A percentile compares a stretch with the other conserved stretches of the same genome.
These are phyloP conservation scores for Yarrowia osloensis DNA, from an alignment of 805 yeast genomes.

Conservation along the genomic window DNA sequence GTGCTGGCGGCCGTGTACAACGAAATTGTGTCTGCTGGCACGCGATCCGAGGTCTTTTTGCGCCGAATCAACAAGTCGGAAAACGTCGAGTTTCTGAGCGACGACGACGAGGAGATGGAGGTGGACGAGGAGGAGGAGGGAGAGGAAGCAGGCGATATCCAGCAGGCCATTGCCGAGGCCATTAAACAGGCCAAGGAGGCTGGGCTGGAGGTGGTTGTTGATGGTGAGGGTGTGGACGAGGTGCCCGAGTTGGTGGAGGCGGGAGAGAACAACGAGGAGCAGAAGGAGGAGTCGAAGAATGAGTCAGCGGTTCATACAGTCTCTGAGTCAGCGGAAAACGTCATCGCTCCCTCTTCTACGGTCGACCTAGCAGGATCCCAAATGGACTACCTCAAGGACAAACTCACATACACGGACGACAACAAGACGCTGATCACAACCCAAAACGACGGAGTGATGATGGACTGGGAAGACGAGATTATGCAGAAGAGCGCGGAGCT, in stretches of 20 bases:
- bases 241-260: not conserved
- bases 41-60: constrained; percentile 79
- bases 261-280: not conserved
- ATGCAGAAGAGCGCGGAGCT: constrained; percentile 82
- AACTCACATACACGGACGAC: constrained; percentile 56
- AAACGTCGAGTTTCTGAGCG: constrained; percentile 40
- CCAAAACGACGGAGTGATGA: constrained; percentile 91
- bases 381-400: constrained; percentile 61
- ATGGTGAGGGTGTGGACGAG: not conserved
- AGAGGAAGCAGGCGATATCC: not conserved
- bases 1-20: constrained; percentile 54
- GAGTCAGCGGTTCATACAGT: constrained; percentile 19
- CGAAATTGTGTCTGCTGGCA: constrained; percentile 76
- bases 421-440: constrained; percentile 72
- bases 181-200: constrained; percentile 12
- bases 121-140: constrained; percentile 17
- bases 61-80: constrained; percentile 61
- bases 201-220: not conserved
- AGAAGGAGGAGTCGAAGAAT: constrained; percentile 32
- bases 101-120: constrained; percentile 38
- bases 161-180: constrained; percentile 13
- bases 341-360: too few species aligned
- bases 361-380: constrained; percentile 48
- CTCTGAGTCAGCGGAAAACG: constrained; percentile 23
- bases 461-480: constrained; percentile 89